Base-by-base conservation (phyloP, 78 protist species). In the Creolimax fragrantissima region DNA sequence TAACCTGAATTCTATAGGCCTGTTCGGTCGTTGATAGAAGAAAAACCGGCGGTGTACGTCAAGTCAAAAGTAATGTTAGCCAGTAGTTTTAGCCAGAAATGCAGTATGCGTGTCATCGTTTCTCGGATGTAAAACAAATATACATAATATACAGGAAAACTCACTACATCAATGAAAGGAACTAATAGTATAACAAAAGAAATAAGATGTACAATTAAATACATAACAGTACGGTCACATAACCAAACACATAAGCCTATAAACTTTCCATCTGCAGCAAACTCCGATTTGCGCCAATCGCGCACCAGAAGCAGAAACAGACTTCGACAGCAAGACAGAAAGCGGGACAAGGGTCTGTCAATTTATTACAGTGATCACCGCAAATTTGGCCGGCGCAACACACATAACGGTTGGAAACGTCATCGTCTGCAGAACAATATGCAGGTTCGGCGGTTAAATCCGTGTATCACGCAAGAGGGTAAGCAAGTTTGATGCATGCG, bases 261-360 rank as follows among this genome's bases (percentile, higher is more conserved):
- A n/a, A n/a, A n/a, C n/a, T 44, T 5, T 35, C 44, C 84, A 7
- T 17, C 84, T 90, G 92, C 41, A 90, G 6, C 17, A 90, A 2
- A 4, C 35, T 42, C 7, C 92, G 92, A 45, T n/a, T 90, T 17
- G 83, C 92, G 4, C 88, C 39, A 81, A 45, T 90, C 32, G 92
- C 92, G 24, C 35, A 90, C 92, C 92, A 90, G 84, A 90, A 90
- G 92, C 92, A 90, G 42, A 7, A 90, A 47, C 24, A 90, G 42
- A 44, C 86, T 36, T 90, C 92, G 43, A 74, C 5, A 74, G 85
- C 44, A 17, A 90, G 84, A 90, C 92, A 90, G 41, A 90, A 32
- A 4, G 44, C 74, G 17, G 92, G 92, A 11, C 67, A 83, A 7
- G 90, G 90, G 11, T 88, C 45, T 35, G 44, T 88, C 81, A 7